phyloP scores from a whole-genome alignment of 257 asterid species.

The Avicennia marina region DNA sequence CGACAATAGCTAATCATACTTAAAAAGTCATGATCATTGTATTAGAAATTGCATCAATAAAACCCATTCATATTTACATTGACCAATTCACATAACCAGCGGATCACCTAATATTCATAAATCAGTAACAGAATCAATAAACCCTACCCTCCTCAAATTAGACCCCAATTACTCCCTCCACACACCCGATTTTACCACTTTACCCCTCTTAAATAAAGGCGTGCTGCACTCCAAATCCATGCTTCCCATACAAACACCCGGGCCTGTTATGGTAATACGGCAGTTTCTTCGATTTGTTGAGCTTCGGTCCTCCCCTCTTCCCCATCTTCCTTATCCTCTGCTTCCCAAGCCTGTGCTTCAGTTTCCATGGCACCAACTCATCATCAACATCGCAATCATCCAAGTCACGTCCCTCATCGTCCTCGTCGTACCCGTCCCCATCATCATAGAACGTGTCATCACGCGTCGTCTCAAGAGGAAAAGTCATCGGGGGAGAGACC shows the following conservation, averaged over 20 bases:
- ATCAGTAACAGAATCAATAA: constrained; percentile 16
- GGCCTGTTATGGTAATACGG: constrained; percentile 52
- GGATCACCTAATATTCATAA: constrained; percentile 18
- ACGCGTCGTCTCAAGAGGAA: constrained; percentile 21
- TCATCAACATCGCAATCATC: constrained; percentile 45
- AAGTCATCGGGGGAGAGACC: constrained; percentile 28
- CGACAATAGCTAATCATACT: background rate
- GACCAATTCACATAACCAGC: constrained; percentile 17
- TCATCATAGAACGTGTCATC: constrained; percentile 2
- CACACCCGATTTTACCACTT: too few species aligned
- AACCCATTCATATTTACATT: constrained; percentile 18
- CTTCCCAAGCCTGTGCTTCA: constrained; percentile 53
- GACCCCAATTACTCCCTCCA: too few species aligned
- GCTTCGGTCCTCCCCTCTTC: constrained; percentile 50
- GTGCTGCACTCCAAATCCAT: constrained; percentile 42
- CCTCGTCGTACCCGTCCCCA: constrained; percentile 3
- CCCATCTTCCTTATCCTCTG: constrained; percentile 75
- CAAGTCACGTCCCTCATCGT: constrained; percentile 17
- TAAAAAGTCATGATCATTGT: constrained; percentile 1
- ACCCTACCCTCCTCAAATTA: constrained; percentile 12
- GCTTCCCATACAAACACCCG: constrained; percentile 52
- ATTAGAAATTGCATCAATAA: constrained; percentile 25
- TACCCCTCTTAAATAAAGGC: constrained; percentile 21
- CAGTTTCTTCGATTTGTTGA: constrained; percentile 42
- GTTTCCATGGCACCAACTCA: constrained; percentile 65